Conservation (phyloP, 2,329 filamentous ascomycete species). For the Paecilomyces sp. region DNA sequence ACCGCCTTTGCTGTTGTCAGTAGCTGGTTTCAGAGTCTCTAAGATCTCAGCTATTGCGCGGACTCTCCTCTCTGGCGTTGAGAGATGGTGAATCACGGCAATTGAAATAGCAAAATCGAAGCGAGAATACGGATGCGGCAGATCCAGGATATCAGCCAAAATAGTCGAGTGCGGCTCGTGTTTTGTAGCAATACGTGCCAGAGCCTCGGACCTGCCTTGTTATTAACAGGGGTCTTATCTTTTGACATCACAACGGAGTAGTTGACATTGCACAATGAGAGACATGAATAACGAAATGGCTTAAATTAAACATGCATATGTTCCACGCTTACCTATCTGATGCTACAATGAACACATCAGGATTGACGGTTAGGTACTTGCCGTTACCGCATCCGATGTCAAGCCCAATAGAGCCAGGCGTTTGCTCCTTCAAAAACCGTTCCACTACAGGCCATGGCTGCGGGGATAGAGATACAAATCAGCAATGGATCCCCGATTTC, state of each 20-base stretch:
- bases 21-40: constrained; percentile 47
- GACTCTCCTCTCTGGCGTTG: constrained; percentile 64
- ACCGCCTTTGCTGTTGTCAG: constrained; percentile 39
- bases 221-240: constrained; percentile 2
- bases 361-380: constrained; percentile 82
- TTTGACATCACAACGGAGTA: background rate
- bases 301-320: background rate
- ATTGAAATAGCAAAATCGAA: constrained; percentile 93
- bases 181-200: constrained; percentile 51
- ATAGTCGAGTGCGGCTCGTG: constrained; percentile 59
- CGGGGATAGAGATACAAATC: constrained; percentile 1
- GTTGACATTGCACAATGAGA: constrained; percentile 7
- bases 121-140: constrained; percentile 61
- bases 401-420: constrained; percentile 68
- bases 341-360: constrained; percentile 68
- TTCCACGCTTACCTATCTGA: constrained; percentile 63
- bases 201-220: constrained; percentile 48
- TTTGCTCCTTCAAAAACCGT: constrained; percentile 60
- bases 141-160: constrained; percentile 73
- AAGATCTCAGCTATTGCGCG: constrained; percentile 68
- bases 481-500: background rate
- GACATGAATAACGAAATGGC: constrained; percentile 1
- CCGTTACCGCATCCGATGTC: constrained; percentile 96
- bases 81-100: constrained; percentile 89
- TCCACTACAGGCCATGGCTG: constrained; percentile 89